Base-by-base conservation (phyloP, 768 basidiomycete species). In the Pisolithus microcarpus region DNA sequence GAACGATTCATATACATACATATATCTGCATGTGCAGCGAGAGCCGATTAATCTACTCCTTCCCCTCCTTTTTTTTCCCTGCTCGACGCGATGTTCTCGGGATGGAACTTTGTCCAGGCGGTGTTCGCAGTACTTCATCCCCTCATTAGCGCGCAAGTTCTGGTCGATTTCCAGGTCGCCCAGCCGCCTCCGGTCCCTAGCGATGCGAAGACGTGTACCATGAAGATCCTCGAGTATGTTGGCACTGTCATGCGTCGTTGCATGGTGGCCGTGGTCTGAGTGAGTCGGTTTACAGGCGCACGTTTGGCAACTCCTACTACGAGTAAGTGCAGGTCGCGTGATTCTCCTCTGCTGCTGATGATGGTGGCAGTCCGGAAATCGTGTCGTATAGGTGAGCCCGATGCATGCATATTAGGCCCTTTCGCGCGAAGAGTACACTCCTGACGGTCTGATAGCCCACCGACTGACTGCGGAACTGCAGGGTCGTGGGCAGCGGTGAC, bases 401-500 rank as follows among this genome's bases (percentile, higher is more conserved):
- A 16, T 30, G 24, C 24, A 16, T 24, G 16, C 34, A 34, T 15
- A 4, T 34, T 11, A 11, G 11, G 34, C 13, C 11, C 34, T 34
- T 34, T 34, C 34, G 34, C 5, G 19, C 21, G 13, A 23, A 23
- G 15, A 43, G 23, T n/a, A 43, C 15, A 7, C 26, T 10, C 13
- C 42, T 43, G 42, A 43, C 10, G 23, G 19, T 21, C 19, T 15
- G 23, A 28, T 13, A 87, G 85, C 21, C 87, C 87, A 23, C 85
- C 87, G 0, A 77, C 78, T 9, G 77, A 83, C 57, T 90, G 87
- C 63, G 87, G 87, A 15, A 62, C 72, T 3, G 70, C 75, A 19
- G 85, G 87, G 1, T 78, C 82, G 5, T 90, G 87, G 87, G 78
- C 84, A 7, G 86, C 79, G 0, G 74, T 90, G 30, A 84, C 80